Conservation (phyloP, 148 eudicot genomes). For the Agrostemma githago region DNA sequence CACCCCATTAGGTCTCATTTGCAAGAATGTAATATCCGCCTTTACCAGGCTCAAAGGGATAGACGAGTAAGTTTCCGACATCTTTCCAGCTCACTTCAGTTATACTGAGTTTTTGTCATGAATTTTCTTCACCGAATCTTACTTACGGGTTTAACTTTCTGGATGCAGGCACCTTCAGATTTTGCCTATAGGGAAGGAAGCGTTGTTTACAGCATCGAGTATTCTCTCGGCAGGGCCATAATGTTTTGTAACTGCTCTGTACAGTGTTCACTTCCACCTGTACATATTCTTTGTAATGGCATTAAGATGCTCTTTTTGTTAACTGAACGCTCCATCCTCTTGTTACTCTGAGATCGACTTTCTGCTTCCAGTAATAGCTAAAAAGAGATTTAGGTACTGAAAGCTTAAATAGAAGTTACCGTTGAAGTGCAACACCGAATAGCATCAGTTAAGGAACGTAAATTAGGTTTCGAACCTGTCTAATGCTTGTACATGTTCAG, state of each 20-base stretch:
- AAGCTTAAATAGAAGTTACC: background rate
- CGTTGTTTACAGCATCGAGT: conserved; percentile 68
- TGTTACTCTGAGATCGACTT: background rate
- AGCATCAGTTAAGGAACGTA: too few relatives aligned
- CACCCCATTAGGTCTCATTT: conserved; percentile 43
- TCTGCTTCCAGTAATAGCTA: background rate
- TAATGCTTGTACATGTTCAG: too few relatives aligned
- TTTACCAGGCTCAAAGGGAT: conserved; percentile 49
- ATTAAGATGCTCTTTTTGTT: conserved; percentile 6
- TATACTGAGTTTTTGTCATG: background rate
- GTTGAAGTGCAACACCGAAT: too few relatives aligned
- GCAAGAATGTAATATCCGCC: conserved; percentile 55
- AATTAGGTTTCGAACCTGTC: too few relatives aligned
- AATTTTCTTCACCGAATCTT: background rate
- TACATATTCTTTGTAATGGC: background rate
- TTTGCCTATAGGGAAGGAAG: conserved; percentile 58
- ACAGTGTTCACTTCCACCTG: background rate
- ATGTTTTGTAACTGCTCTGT: conserved; percentile 7
- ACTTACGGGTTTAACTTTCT: background rate
- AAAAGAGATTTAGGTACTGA: background rate
- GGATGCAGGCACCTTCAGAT: conserved; percentile 51
- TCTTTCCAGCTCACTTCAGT: background rate
- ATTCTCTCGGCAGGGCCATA: conserved; percentile 46
- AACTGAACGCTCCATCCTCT: background rate
- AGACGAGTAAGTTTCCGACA: conserved; percentile 41